Evolutionary conservation across 164 flowering plant species (phyloP).

Genomic region (Vitis cinerea): DNA sequence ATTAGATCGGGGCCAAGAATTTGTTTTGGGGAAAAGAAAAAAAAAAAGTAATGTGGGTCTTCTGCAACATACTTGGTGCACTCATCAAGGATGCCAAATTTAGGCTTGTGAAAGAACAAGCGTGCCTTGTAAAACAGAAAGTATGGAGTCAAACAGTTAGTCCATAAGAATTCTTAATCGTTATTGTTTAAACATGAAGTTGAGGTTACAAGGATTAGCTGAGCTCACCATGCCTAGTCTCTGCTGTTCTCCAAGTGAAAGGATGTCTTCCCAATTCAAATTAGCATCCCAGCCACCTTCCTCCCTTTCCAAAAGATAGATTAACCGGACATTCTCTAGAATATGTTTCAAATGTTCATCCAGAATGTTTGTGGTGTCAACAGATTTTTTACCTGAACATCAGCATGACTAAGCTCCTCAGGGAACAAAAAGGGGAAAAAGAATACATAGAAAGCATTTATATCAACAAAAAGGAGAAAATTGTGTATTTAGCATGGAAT

Average conservation of each 20-base stretch:
- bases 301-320: constrained; percentile 86
- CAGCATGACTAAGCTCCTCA: neutral
- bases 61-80: constrained; percentile 84
- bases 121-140: constrained; percentile 66
- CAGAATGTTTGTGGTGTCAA: constrained; percentile 28
- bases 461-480: neutral
- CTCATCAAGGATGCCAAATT: constrained; percentile 93
- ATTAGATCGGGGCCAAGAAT: neutral
- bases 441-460: neutral
- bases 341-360: constrained; percentile 62
- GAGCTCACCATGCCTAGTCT: constrained; percentile 92
- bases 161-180: neutral
- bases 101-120: constrained; percentile 90
- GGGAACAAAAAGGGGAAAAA: neutral
- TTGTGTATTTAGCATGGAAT: too few species aligned
- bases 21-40: neutral
- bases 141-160: constrained; percentile 1
- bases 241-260: constrained; percentile 98
- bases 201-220: neutral
- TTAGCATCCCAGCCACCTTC: constrained; percentile 79
- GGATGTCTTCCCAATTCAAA: constrained; percentile 88
- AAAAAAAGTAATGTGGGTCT: neutral
- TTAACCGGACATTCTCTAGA: constrained; percentile 76
- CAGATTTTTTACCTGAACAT: constrained; percentile 40
- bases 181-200: neutral